Evolutionary conservation across 805 yeast species (phyloP).

Genomic region (Candida gorgasii): DNA sequence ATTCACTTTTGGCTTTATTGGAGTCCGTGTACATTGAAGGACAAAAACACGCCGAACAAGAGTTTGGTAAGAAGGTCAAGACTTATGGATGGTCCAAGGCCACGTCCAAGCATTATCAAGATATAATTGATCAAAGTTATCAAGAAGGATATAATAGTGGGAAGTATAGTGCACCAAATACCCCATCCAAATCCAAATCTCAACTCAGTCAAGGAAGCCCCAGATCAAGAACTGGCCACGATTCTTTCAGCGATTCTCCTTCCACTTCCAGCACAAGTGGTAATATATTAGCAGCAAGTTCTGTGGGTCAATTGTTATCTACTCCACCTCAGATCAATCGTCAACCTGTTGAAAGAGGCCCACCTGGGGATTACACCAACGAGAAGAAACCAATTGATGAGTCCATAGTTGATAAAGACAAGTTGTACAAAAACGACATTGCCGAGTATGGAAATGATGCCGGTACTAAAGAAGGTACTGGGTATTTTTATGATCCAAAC

Average conservation of each 20-base stretch:
- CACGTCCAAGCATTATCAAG: slow-evolving; percentile 8
- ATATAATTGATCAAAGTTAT: slow-evolving; percentile 7
- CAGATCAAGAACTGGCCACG: not conserved
- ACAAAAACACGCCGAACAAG: slow-evolving; percentile 19
- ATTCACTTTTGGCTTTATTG: slow-evolving; percentile 9
- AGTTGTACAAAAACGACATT: slow-evolving; percentile 21
- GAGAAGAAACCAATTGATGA: slow-evolving; percentile 32
- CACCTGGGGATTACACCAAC: slow-evolving; percentile 36
- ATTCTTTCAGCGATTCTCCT: not conserved
- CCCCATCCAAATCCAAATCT: too few relatives aligned
- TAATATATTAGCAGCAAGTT: slow-evolving; percentile 12
- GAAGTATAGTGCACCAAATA: not conserved
- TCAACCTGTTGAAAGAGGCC: slow-evolving; percentile 28
- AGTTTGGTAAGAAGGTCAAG: slow-evolving; percentile 15
- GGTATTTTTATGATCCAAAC: slow-evolving; percentile 34
- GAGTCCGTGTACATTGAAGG: slow-evolving; percentile 24
- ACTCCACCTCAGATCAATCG: slow-evolving; percentile 32
- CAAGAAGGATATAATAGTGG: slow-evolving; percentile 4
- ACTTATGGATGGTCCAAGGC: slow-evolving; percentile 11
- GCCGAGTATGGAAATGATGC: slow-evolving; percentile 35
- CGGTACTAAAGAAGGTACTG: slow-evolving; percentile 26
- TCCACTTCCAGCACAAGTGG: not conserved
- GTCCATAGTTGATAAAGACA: slow-evolving; percentile 15
- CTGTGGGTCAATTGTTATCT: slow-evolving; percentile 28
- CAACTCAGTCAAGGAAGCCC: not conserved